Conservation (phyloP, 768 basidiomycete genomes). For the Termitomyces sp. region DNA sequence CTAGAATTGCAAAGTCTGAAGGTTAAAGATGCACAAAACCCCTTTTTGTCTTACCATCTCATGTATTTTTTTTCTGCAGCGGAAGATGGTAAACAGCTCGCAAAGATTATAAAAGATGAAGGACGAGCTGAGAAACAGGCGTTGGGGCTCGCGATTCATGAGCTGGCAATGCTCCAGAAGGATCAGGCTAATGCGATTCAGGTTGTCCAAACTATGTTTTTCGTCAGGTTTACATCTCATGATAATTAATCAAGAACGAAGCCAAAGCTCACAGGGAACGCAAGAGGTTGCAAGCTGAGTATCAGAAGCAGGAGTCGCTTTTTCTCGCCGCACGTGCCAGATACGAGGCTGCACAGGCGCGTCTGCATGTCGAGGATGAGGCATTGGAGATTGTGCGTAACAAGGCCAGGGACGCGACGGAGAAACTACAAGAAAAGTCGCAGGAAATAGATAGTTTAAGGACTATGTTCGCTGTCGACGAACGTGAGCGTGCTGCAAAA, state of each 20-base stretch:
- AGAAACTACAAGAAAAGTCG: constrained; percentile 64
- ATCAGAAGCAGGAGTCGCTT: constrained; percentile 59
- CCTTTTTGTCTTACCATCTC: not conserved
- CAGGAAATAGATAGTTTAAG: constrained; percentile 67
- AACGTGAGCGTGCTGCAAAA: constrained; percentile 58
- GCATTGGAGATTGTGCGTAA: constrained; percentile 45
- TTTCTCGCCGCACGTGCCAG: constrained; percentile 59
- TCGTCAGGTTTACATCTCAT: not conserved
- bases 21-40: constrained; percentile 25
- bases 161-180: constrained; percentile 62
- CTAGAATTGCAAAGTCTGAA: constrained; percentile 47
- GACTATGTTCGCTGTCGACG: constrained; percentile 62
- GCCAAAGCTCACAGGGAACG: constrained; percentile 49
- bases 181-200: constrained; percentile 66
- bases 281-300: constrained; percentile 45
- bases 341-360: constrained; percentile 47
- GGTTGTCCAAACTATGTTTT: constrained; percentile 23
- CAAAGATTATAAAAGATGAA: constrained; percentile 68
- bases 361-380: constrained; percentile 41
- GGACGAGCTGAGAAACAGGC: constrained; percentile 63
- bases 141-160: constrained; percentile 53
- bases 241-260: constrained; percentile 41
- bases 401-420: constrained; percentile 53
- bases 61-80: constrained; percentile 25
- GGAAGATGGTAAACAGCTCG: constrained; percentile 54